A percentile compares a stretch with the other conserved stretches of the same genome.
Evolutionary conservation across 257 asterid genomes (phyloP).

Genomic region (Eucommia ulmoides): DNA sequence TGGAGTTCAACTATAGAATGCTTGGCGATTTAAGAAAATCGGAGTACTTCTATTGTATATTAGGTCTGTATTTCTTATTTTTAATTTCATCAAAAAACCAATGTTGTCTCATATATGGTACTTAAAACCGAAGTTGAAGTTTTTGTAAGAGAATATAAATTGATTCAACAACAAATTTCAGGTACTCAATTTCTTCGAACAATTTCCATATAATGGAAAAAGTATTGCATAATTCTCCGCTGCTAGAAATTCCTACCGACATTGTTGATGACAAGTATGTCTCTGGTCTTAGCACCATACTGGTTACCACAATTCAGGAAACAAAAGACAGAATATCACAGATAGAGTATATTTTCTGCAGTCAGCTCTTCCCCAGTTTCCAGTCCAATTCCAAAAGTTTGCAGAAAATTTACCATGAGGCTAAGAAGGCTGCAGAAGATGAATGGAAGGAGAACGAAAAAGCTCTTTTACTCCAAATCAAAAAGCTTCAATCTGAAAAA

Average conservation of each 20-base stretch:
- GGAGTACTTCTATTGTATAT: too few species aligned
- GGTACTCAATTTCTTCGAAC: too few species aligned
- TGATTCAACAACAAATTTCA: constrained; percentile 7
- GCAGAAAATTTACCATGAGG: constrained; percentile 50
- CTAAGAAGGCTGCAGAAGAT: constrained; percentile 55
- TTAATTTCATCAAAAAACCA: too few species aligned
- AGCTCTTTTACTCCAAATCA: constrained; percentile 39
- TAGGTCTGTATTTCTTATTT: too few species aligned
- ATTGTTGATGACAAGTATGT: constrained; percentile 47
- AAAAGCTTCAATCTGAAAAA: constrained; percentile 42
- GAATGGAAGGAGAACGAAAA: constrained; percentile 52
- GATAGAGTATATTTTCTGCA: constrained; percentile 78
- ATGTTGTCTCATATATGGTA: too few species aligned
- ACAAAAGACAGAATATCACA: constrained; percentile 84
- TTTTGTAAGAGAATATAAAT: too few species aligned
- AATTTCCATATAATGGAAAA: too few species aligned
- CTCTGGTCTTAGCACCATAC: constrained; percentile 66
- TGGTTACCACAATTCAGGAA: constrained; percentile 83
- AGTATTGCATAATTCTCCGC: constrained; percentile 28
- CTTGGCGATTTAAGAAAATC: too few species aligned
- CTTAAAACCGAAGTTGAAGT: too few species aligned
- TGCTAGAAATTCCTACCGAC: constrained; percentile 24
- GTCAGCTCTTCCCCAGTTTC: constrained; percentile 58
- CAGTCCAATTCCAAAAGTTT: constrained; percentile 31
- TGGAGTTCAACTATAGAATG: too few species aligned